Conservation (phyloP, 345 rosid species). For the Linum usitatissimum region DNA sequence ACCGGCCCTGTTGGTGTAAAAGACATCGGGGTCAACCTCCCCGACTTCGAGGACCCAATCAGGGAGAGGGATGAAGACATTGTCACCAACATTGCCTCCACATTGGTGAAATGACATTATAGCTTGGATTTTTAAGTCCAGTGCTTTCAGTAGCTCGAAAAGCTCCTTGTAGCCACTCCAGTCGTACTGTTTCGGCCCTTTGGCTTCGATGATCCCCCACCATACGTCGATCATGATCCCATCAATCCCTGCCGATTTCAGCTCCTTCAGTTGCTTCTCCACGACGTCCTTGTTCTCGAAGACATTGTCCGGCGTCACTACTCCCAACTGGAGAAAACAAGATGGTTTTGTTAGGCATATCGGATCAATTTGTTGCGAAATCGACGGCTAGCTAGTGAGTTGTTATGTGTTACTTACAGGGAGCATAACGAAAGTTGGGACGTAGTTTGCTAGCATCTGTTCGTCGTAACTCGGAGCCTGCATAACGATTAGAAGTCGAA, state of each 20-base stretch:
- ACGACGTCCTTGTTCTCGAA: slow-evolving; percentile 29
- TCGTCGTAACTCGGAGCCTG: slow-evolving; percentile 33
- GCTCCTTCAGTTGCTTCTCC: slow-evolving; percentile 47
- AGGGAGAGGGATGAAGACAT: slow-evolving; percentile 64
- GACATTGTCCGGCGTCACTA: slow-evolving; percentile 44
- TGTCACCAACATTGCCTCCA: slow-evolving; percentile 79
- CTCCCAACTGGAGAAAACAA: slow-evolving; percentile 39
- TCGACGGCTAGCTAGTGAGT: neutral
- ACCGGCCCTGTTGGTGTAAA: slow-evolving; percentile 47
- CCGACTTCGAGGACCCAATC: slow-evolving; percentile 56
- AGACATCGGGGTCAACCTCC: slow-evolving; percentile 48
- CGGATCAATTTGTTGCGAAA: neutral
- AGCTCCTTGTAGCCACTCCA: slow-evolving; percentile 71
- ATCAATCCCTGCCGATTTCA: slow-evolving; percentile 53
- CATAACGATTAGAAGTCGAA: slow-evolving; percentile 7
- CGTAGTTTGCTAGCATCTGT: slow-evolving; percentile 55
- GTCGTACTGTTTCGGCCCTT: slow-evolving; percentile 48
- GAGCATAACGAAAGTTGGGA: slow-evolving; percentile 73
- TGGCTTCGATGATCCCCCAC: slow-evolving; percentile 76
- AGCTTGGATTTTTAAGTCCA: slow-evolving; percentile 54
- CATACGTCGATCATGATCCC: slow-evolving; percentile 82
- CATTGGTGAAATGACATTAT: slow-evolving; percentile 88
- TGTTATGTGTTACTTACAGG: slow-evolving; percentile 41
- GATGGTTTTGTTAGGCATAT: neutral
- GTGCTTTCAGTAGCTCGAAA: slow-evolving; percentile 36